Percentiles rank a stretch among this genome's conserved stretches.
phyloP scores from a whole-genome alignment of 148 eudicot genomes.

The Mesembryanthemum crystallinum region DNA sequence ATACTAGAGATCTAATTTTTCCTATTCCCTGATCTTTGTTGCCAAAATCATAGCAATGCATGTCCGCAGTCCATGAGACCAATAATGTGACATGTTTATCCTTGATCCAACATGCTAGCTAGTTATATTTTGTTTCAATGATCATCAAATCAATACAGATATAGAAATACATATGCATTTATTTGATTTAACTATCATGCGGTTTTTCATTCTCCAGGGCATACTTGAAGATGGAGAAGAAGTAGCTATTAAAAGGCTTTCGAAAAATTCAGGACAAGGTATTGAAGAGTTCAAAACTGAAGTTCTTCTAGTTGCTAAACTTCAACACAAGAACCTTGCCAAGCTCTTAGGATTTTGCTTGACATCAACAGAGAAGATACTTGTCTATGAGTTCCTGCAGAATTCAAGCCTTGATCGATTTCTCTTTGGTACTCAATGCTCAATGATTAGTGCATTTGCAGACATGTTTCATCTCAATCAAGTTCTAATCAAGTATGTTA shows the following conservation, averaged over 20 bases:
- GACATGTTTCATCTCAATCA: background rate
- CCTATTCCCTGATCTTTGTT: too few relatives aligned
- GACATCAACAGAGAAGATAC: background rate
- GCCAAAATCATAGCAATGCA: too few relatives aligned
- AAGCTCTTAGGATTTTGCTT: conserved; percentile 11
- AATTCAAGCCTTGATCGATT: conserved; percentile 3
- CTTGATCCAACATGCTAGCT: too few relatives aligned
- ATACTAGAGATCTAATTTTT: too few relatives aligned
- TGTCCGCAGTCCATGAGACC: too few relatives aligned
- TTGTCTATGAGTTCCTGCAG: background rate
- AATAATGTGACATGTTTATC: too few relatives aligned
- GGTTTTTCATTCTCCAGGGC: background rate
- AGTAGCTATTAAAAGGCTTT: conserved; percentile 3
- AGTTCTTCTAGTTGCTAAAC: conserved; percentile 7
- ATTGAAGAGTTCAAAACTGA: conserved; percentile 10
- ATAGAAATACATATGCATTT: too few relatives aligned
- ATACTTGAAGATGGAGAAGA: conserved; percentile 2
- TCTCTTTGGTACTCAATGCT: background rate
- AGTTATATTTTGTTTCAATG: too few relatives aligned
- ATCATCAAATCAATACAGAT: too few relatives aligned
- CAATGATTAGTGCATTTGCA: background rate
- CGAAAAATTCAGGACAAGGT: conserved; percentile 1
- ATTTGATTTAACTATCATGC: too few relatives aligned
- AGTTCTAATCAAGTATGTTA: background rate
- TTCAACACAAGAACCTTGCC: conserved; percentile 13